These are phyloP conservation scores for Chiua sp. DNA, from an alignment of 1,284 basidiomycete genomes.

Conservation along the genomic window DNA sequence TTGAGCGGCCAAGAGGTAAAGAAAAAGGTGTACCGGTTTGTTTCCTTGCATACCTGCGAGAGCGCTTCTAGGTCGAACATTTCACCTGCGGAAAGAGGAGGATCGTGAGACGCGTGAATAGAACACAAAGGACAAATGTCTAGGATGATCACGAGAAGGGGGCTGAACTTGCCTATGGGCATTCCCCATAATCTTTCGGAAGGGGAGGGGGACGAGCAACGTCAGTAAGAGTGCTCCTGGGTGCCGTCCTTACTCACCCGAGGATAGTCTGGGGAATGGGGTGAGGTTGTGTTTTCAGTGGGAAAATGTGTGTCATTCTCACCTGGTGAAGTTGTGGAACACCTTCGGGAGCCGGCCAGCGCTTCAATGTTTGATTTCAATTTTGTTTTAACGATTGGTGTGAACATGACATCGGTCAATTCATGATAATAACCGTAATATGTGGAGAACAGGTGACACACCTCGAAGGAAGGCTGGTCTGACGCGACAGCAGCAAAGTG, in stretches of 20 bases:
- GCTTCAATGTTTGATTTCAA: constrained; percentile 24
- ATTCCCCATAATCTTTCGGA: constrained; percentile 62
- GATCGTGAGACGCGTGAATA: neutral
- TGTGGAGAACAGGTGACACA: constrained; percentile 23
- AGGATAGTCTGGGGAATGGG: constrained; percentile 54
- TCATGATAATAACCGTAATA: no score
- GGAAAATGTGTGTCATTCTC: constrained; percentile 11
- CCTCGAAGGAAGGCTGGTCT: constrained; percentile 77
- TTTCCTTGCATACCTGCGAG: constrained; percentile 58
- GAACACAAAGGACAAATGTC: no score
- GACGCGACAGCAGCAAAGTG: constrained; percentile 74
- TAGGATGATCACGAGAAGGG: neutral
- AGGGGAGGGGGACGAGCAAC: no score
- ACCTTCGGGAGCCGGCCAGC: constrained; percentile 59
- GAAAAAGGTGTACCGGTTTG: constrained; percentile 70
- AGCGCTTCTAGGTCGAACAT: constrained; percentile 72
- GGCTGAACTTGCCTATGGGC: constrained; percentile 60
- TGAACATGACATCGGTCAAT: neutral
- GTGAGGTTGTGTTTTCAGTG: no score
- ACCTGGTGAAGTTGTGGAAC: constrained; percentile 62
- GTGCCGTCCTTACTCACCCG: constrained; percentile 46
- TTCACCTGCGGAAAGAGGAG: constrained; percentile 49
- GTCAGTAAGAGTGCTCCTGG: neutral
- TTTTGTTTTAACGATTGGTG: constrained; percentile 28
- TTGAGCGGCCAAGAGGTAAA: constrained; percentile 77